phyloP scores from a whole-genome alignment of 2,329 filamentous ascomycete species.

The Arthrobotrys iridis region DNA sequence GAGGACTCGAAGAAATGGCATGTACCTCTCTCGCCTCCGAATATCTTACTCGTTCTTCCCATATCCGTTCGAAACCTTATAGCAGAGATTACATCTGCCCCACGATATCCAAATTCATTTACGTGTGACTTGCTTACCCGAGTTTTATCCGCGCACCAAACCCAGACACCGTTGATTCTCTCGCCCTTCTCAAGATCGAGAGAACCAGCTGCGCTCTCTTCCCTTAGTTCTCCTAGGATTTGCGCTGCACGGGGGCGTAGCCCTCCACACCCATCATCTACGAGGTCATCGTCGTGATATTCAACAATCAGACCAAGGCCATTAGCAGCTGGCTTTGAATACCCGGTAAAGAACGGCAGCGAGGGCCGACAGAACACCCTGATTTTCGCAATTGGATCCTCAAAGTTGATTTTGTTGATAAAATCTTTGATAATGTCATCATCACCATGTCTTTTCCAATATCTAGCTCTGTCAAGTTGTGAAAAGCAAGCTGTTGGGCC shows the following conservation, averaged over 20 bases:
- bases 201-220: constrained; percentile 42
- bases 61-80: constrained; percentile 43
- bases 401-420: constrained; percentile 45
- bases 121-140: constrained; percentile 43
- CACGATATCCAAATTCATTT: constrained; percentile 46
- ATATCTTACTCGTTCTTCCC: constrained; percentile 31
- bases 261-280: constrained; percentile 41
- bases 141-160: constrained; percentile 46
- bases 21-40: constrained; percentile 41
- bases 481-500: constrained; percentile 45
- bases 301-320: constrained; percentile 44
- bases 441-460: constrained; percentile 37
- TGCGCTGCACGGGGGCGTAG: constrained; percentile 32
- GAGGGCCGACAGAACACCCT: constrained; percentile 41
- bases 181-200: constrained; percentile 48
- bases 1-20: constrained; percentile 52
- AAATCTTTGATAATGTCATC: constrained; percentile 50
- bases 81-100: constrained; percentile 40
- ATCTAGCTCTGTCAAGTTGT: constrained; percentile 42
- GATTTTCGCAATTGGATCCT: constrained; percentile 34
- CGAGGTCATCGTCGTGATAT: constrained; percentile 39
- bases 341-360: constrained; percentile 30
- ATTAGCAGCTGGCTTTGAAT: constrained; percentile 37
- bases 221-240: constrained; percentile 42
- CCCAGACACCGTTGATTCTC: constrained; percentile 42